Evolutionary conservation across 1,284 basidiomycete species (phyloP).

Genomic region (Lentinula novae-zelandiae): DNA sequence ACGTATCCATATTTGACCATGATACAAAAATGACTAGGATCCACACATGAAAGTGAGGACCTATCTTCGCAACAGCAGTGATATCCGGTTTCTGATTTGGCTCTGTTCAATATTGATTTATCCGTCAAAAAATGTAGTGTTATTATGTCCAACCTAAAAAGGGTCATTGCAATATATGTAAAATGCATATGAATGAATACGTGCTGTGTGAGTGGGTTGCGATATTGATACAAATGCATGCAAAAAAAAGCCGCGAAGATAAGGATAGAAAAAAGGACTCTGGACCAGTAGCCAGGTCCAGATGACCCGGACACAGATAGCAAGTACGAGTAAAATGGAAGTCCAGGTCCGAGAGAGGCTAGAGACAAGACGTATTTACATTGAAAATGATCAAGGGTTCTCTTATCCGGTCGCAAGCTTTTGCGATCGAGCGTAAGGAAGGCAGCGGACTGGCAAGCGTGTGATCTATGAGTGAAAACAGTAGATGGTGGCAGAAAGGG

Average conservation of each 20-base stretch:
- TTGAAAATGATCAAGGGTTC: not conserved
- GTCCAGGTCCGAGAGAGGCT: not conserved
- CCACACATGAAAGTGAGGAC: not conserved
- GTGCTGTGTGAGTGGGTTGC: slow-evolving; percentile 3
- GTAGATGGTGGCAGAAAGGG: slow-evolving; percentile 4
- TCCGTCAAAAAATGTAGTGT: not conserved
- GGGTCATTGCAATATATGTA: slow-evolving; percentile 2
- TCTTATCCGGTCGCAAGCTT: not conserved
- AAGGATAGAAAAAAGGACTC: not conserved
- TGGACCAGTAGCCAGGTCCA: not conserved
- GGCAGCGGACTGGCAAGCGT: not conserved
- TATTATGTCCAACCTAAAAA: slow-evolving; percentile 8
- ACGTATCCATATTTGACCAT: not conserved
- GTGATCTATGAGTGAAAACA: not conserved
- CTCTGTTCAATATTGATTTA: not conserved
- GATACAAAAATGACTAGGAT: not conserved
- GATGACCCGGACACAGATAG: not conserved
- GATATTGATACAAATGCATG: slow-evolving; percentile 11
- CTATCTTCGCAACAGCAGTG: not conserved
- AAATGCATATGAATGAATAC: slow-evolving; percentile 5
- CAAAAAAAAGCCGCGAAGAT: slow-evolving; percentile 4
- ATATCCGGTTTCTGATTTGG: not conserved
- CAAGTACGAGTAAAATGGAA: not conserved
- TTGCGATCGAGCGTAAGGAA: not conserved
- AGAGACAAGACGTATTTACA: slow-evolving; percentile 1